phyloP scores from a whole-genome alignment of 1,284 basidiomycete species.

The Chondrostereum purpureum region DNA sequence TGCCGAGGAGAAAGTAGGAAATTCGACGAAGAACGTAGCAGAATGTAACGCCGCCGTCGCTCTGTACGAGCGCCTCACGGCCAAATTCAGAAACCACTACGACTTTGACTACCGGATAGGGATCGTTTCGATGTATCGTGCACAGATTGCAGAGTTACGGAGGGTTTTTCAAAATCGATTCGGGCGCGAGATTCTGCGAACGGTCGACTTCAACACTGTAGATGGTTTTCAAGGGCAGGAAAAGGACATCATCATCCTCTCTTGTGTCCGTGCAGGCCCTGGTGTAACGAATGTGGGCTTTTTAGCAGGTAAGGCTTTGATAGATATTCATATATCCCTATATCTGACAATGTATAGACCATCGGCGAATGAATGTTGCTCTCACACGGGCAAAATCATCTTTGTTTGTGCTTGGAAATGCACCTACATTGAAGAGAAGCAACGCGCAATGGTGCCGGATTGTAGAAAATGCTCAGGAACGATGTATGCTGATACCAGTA shows the following conservation, averaged over 20 bases:
- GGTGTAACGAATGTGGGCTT: slow-evolving; percentile 82
- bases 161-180: slow-evolving; percentile 68
- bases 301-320: slow-evolving; percentile 57
- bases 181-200: slow-evolving; percentile 64
- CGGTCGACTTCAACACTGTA: slow-evolving; percentile 94
- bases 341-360: slow-evolving; percentile 39
- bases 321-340: slow-evolving; percentile 4
- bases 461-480: slow-evolving; percentile 65
- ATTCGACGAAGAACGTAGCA: slow-evolving; percentile 74
- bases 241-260: slow-evolving; percentile 93
- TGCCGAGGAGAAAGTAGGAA: slow-evolving; percentile 47
- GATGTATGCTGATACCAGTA: slow-evolving; percentile 50
- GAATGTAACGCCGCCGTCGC: slow-evolving; percentile 79
- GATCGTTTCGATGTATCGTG: slow-evolving; percentile 93
- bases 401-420: slow-evolving; percentile 90
- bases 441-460: slow-evolving; percentile 78
- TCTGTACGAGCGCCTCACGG: slow-evolving; percentile 70
- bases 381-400: slow-evolving; percentile 94
- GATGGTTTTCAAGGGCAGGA: slow-evolving; percentile 98
- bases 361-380: slow-evolving; percentile 94
- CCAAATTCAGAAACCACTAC: slow-evolving; percentile 51
- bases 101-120: slow-evolving; percentile 81
- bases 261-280: slow-evolving; percentile 88
- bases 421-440: slow-evolving; percentile 79
- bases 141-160: slow-evolving; percentile 79